Evolutionary conservation across 2,329 filamentous ascomycete species (phyloP).

Genomic region (Scedosporium boydii): DNA sequence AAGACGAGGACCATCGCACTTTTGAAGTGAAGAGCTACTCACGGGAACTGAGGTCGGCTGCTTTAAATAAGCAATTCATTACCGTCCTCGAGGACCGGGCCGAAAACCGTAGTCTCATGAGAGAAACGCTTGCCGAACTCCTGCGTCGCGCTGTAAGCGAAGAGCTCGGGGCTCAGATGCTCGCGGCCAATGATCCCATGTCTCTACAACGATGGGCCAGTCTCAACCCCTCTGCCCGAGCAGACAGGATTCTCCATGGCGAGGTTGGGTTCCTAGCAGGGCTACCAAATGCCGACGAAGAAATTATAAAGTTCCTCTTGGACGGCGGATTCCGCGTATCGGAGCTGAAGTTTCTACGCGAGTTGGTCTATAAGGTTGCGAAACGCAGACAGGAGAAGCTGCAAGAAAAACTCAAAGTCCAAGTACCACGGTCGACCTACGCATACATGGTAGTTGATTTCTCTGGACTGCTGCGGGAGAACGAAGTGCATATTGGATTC

Average conservation of each 20-base stretch:
- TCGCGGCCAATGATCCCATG: constrained; percentile 38
- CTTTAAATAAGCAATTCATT: constrained; percentile 59
- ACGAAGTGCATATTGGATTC: constrained; percentile 60
- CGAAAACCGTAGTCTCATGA: constrained; percentile 32
- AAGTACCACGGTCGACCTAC: constrained; percentile 50
- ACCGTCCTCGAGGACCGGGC: constrained; percentile 56
- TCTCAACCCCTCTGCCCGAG: constrained; percentile 23
- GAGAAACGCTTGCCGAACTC: constrained; percentile 34
- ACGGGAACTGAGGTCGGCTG: constrained; percentile 36
- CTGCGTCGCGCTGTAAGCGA: constrained; percentile 38
- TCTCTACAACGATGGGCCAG: constrained; percentile 46
- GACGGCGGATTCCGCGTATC: constrained; percentile 49
- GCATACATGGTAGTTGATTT: constrained; percentile 63
- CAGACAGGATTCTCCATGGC: constrained; percentile 28
- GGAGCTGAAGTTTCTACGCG: constrained; percentile 35
- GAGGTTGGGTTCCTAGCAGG: constrained; percentile 36
- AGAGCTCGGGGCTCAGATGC: constrained; percentile 42
- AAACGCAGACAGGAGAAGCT: constrained; percentile 43
- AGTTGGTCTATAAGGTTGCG: constrained; percentile 36
- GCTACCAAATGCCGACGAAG: constrained; percentile 38
- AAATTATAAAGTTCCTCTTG: constrained; percentile 44
- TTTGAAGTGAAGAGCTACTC: constrained; percentile 53
- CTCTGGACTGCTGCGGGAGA: constrained; percentile 45
- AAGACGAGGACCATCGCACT: constrained; percentile 43
- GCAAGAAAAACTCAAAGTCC: constrained; percentile 49